Evolutionary conservation across 2,329 filamentous ascomycete species (phyloP), one percentile per base, ranked within the genome.

Genomic region (Stenocarpella maydis): DNA sequence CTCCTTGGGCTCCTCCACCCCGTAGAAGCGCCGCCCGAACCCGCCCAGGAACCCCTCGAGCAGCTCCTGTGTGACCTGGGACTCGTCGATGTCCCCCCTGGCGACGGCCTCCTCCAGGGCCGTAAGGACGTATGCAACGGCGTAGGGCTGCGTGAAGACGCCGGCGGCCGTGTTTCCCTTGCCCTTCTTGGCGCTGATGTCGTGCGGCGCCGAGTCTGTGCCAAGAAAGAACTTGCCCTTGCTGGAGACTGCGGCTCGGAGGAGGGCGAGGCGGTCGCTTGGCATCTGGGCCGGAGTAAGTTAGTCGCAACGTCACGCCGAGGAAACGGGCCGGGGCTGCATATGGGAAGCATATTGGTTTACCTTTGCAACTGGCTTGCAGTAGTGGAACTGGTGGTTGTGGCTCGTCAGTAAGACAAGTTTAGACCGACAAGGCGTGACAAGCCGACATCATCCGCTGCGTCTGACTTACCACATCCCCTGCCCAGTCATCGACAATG

Each of bases 141-240:
- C 89, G 76, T 90, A 90, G 4, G 91, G 90, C 80, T 95, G 92
- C 1, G 92, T 95, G 78, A 94, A 95, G 52, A 95, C 92, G 5
- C 92, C 92, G 0, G 92, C 92, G 0, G 91, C 88, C 0, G 90
- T 86, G 77, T 82, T 86, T 58, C 83, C 84, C 61, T 81, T 81
- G 24, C 84, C 87, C 65, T 86, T 84, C 81, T 92, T 92, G 71
- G 87, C 84, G 31, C 76, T 79, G 24, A 86, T 82, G 49, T 86
- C 84, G 77, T 92, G 90, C 21, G 90, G 85, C n/a, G 92, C 92
- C 17, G 86, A 89, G 77, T 94, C 92, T n/a, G 80, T 83, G 47
- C 88, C 91, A 26, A 95, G 88, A 82, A 94, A 94, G 81, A 93
- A 93, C 75, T 91, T 91, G 19, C 85, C 80, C 45, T 86, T 82